Percentiles rank a stretch among this genome's conserved stretches.
Conservation (phyloP, 2,329 filamentous ascomycete genomes). For the Aspergillus neoniger region DNA sequence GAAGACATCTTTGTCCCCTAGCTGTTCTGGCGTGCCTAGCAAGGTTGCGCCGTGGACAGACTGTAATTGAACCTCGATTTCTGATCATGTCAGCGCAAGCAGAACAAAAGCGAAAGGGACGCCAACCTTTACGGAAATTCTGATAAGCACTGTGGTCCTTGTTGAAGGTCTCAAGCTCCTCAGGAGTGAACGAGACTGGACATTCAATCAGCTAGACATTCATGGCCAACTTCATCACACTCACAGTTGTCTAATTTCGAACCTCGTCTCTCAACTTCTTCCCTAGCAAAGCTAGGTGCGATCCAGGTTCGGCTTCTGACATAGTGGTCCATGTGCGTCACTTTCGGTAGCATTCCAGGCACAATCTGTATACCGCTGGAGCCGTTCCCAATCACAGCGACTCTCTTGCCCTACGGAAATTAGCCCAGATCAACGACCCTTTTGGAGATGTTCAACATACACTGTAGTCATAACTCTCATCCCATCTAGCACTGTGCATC, state of each 20-base stretch:
- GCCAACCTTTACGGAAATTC: constrained; percentile 37
- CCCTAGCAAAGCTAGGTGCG: constrained; percentile 30
- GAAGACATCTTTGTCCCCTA: constrained; percentile 26
- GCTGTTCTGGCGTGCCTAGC: constrained; percentile 31
- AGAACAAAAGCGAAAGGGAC: background rate
- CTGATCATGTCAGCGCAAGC: constrained; percentile 18
- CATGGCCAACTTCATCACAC: background rate
- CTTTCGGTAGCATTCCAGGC: constrained; percentile 43
- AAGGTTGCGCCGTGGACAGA: constrained; percentile 34
- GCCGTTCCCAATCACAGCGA: constrained; percentile 43
- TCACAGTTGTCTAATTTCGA: constrained; percentile 32
- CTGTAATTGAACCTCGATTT: constrained; percentile 36
- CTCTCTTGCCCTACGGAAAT: constrained; percentile 32
- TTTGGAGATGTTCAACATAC: constrained; percentile 17
- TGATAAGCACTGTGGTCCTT: constrained; percentile 34
- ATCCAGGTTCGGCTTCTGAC: constrained; percentile 37
- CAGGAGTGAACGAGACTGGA: constrained; percentile 33
- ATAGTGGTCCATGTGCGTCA: constrained; percentile 40
- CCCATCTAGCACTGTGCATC: constrained; percentile 49
- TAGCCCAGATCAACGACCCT: background rate
- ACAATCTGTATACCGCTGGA: constrained; percentile 47
- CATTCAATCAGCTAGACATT: constrained; percentile 3
- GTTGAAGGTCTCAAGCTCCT: constrained; percentile 37
- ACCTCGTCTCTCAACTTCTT: constrained; percentile 31
- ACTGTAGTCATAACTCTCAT: constrained; percentile 37